Conservation (phyloP, 1,284 basidiomycete species). For the Ustilago crameri region DNA sequence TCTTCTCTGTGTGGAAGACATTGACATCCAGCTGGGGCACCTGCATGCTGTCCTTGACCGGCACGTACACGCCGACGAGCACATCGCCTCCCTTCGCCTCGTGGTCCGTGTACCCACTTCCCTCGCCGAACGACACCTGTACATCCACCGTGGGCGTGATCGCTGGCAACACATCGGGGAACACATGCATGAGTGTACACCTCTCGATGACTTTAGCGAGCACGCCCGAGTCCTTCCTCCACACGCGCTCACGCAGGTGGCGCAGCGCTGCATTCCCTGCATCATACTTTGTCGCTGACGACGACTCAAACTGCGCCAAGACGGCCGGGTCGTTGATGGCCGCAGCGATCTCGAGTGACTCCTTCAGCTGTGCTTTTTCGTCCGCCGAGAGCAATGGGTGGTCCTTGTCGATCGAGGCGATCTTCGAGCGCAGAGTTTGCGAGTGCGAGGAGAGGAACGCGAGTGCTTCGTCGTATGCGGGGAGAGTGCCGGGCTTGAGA, state of each 20-base stretch:
- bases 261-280: slow-evolving; percentile 76
- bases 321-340: slow-evolving; percentile 81
- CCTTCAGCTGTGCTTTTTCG: slow-evolving; percentile 39
- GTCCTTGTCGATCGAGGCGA: slow-evolving; percentile 63
- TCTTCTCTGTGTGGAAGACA: slow-evolving; percentile 81
- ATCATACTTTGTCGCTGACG: slow-evolving; percentile 54
- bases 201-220: slow-evolving; percentile 81
- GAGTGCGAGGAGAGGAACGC: slow-evolving; percentile 73
- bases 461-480: slow-evolving; percentile 85
- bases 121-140: slow-evolving; percentile 73
- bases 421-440: slow-evolving; percentile 70
- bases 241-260: slow-evolving; percentile 82
- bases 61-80: slow-evolving; percentile 74
- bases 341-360: slow-evolving; percentile 75
- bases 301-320: slow-evolving; percentile 76
- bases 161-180: slow-evolving; percentile 84
- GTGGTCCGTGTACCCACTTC: slow-evolving; percentile 64
- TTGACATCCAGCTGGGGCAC: slow-evolving; percentile 77
- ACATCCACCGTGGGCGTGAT: slow-evolving; percentile 81
- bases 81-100: slow-evolving; percentile 72
- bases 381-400: not conserved
- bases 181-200: slow-evolving; percentile 84
- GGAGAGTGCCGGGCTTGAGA: slow-evolving; percentile 76
- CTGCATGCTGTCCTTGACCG: slow-evolving; percentile 72
- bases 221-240: slow-evolving; percentile 72